These are phyloP conservation scores for Populus nigra DNA, from an alignment of 345 rosid genomes.

Conservation along the genomic window DNA sequence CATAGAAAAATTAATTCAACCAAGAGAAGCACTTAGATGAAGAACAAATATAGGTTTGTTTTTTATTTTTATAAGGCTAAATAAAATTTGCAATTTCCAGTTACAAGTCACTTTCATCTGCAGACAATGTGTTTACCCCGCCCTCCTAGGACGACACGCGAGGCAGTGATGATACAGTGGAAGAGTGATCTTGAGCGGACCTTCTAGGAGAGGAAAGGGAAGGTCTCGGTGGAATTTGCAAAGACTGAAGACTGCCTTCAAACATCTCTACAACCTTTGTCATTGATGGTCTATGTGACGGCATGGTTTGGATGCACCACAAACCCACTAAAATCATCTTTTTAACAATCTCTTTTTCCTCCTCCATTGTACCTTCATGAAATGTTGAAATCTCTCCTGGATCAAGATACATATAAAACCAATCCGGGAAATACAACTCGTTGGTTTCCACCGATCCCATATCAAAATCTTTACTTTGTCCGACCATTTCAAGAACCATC, in stretches of 20 bases:
- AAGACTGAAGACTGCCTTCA: constrained; percentile 13
- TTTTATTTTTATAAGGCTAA: no score
- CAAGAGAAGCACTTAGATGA: no score
- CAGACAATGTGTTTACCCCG: background rate
- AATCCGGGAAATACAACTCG: constrained; percentile 18
- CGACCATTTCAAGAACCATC: constrained; percentile 31
- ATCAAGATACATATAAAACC: constrained; percentile 18
- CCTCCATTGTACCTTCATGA: background rate
- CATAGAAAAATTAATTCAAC: no score
- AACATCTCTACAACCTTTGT: constrained; percentile 17
- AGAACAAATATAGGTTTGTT: no score
- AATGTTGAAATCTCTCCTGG: background rate
- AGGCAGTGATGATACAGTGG: background rate
- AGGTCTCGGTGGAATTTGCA: constrained; percentile 27
- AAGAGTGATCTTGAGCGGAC: background rate
- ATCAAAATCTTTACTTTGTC: background rate
- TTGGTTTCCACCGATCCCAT: no score
- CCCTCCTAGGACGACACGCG: background rate
- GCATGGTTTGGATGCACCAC: constrained; percentile 51
- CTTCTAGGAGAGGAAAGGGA: background rate
- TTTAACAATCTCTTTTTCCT: constrained; percentile 17
- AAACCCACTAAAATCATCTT: constrained; percentile 37
- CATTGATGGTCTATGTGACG: constrained; percentile 46
- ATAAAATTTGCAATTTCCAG: background rate
- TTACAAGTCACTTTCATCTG: background rate